phyloP scores from a whole-genome alignment of 192 early-diverging fungal genomes.

The Gamsiella multidivaricata region DNA sequence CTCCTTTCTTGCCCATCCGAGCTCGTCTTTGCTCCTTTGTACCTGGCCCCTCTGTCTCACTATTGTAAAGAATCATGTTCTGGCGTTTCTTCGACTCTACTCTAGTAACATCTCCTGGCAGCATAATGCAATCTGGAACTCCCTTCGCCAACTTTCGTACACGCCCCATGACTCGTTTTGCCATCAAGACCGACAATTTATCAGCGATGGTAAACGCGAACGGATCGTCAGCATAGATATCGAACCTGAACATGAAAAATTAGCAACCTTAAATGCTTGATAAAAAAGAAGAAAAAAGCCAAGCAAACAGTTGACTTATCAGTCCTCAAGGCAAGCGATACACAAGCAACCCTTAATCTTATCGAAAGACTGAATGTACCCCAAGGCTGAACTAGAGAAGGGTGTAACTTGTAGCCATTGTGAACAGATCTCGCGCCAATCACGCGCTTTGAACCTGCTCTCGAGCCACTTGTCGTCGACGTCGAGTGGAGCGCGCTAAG shows the following conservation, averaged over 20 bases:
- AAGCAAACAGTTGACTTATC: neutral
- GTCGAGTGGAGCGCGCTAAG: too few species aligned
- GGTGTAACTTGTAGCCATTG: too few species aligned
- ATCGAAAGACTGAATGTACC: too few species aligned
- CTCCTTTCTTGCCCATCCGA: conserved; percentile 11
- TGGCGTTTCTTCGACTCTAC: conserved; percentile 10
- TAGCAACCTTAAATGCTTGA: neutral
- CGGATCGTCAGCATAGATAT: conserved; percentile 21
- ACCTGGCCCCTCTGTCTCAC: neutral
- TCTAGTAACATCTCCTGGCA: conserved; percentile 7
- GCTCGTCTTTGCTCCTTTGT: neutral
- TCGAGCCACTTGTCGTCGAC: neutral
- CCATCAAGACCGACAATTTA: conserved; percentile 14
- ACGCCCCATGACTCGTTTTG: conserved; percentile 19
- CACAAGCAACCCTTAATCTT: too few species aligned
- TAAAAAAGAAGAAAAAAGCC: neutral
- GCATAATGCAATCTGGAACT: conserved; percentile 4
- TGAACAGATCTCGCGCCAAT: too few species aligned
- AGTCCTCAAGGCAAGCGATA: too few species aligned
- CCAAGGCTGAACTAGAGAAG: too few species aligned
- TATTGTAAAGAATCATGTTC: conserved; percentile 1
- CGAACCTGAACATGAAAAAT: neutral
- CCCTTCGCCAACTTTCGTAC: conserved; percentile 5
- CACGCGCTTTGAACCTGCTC: neutral
- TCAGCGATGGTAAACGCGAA: conserved; percentile 4